Base-by-base conservation (phyloP, 2,329 filamentous ascomycete species). In the Cercospora nicotianae region DNA sequence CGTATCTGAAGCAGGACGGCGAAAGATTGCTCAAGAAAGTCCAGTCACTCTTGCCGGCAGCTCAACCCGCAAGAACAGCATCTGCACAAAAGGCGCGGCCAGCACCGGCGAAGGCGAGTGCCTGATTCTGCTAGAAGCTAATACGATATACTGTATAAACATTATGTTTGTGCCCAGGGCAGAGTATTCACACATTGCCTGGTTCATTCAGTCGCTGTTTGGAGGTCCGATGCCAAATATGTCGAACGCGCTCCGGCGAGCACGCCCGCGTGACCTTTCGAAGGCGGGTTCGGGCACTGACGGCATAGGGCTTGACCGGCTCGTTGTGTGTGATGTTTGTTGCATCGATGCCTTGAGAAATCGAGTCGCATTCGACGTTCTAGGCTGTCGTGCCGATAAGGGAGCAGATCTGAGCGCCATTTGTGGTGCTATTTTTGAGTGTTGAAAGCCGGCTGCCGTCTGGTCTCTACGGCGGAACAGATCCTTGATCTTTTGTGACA, bases 11-110 rank as follows among this genome's bases (percentile, higher is more conserved):
- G 28, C 65, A 65, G 10, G 75, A 79, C 75, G 73, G 72, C 2
- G 72, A 73, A 7, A 75, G 66, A 55, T 77, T 80, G 60, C 62
- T 78, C 18, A 73, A 72, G 48, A 76, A 79, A 70, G 77, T 72
- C 67, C 67, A 73, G 67, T 65, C 65, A 57, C 42, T 72, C 23
- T 69, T 73, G 28, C 68, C 69, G 5, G 53, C 63, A 13, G 61
- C 59, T 30, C 36, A 60, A 48, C 31, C 63, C 7, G 42, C 64
- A 20, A 28, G 48, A 58, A 12, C 58, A n/a, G n/a, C 48, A 53
- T 31, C 36, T 23, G 45, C 58, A n/a, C 36, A 62, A 30, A 63
- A 42, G 48, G 39, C 39, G 63, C 33, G 45, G 0, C n/a, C 36
- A 8, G 20, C 33, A 33, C 20, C 23, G 45, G 28, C 60, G 20